Base-by-base conservation (phyloP, 2,329 filamentous ascomycete genomes). In the Apiospora arundinis region DNA sequence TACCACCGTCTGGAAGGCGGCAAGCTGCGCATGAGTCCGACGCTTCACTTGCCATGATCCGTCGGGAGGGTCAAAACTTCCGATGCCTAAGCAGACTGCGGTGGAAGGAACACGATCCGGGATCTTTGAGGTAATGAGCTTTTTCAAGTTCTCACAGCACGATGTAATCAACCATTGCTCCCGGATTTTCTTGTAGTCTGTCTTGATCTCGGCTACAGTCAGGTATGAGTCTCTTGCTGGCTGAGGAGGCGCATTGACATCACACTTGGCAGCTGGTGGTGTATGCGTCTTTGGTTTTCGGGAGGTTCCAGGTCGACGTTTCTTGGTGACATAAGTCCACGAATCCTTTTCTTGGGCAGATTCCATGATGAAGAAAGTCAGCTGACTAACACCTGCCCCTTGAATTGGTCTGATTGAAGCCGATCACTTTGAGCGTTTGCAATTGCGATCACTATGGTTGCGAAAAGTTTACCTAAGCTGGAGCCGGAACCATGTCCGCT, bases 81-180 rank as follows among this genome's bases (percentile, higher is more conserved):
- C 89, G 2, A 88, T 79, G 0, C 89, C 89, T 6, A 91, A 82
- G 72, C 88, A 90, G 7, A 90, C 75, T 1, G 87, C 89, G 21
- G 78, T 80, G 1, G 77, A 79, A 2, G 60, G 46, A 85, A 76
- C 28, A 25, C n/a, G n/a, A 71, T 74, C 48, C 74, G 40, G 8
- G 23, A n/a, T 23, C 65, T 80, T 77, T 0, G 73, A 71, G 0
- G 74, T 70, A 4, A 88, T 68, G 4, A 85, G 74, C 0, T 76
- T 74, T 6, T 77, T 75, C 4, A 89, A 78, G 8, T 73, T 73
- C 0, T 70, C 67, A 73, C 79, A 82, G 28, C 79, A 78, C 1
- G 76, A 45, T 3, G 80, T 83, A 0, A 72, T 63, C 32, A 68
- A 71, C 77, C 78, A 80, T 46, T 78, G 76, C 12, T 67, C 42